These are phyloP conservation scores for Chaetomium tenue DNA, from an alignment of 495 filamentous ascomycete species.

Conservation along the genomic window DNA sequence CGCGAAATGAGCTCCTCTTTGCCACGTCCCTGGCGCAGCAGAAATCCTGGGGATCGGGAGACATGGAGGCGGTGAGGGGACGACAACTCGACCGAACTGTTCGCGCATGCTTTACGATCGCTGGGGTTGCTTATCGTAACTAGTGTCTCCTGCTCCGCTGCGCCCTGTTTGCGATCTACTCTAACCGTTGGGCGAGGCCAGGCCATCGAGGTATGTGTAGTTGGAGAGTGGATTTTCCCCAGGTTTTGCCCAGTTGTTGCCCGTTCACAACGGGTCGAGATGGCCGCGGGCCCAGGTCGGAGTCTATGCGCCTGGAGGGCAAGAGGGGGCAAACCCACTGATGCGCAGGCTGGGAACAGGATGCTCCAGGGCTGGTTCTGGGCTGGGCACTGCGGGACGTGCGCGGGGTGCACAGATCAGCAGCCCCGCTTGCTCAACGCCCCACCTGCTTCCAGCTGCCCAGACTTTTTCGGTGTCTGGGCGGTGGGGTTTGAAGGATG, in stretches of 20 bases:
- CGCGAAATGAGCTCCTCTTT: neutral
- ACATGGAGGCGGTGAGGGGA: conserved; percentile 8
- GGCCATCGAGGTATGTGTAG: neutral
- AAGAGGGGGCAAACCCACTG: neutral
- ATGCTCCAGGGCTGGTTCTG: neutral
- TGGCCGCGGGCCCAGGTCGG: neutral
- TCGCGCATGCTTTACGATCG: neutral
- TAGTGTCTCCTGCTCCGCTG: neutral
- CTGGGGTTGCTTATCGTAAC: neutral
- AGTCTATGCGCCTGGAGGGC: neutral
- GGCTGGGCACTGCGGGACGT: too few relatives aligned
- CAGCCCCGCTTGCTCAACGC: neutral
- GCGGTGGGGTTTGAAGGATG: neutral
- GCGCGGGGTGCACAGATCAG: neutral
- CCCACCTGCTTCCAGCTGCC: neutral
- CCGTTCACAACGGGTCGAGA: neutral
- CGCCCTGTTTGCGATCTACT: neutral
- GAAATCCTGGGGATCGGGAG: neutral
- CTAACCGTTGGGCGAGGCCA: neutral
- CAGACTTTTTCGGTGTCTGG: neutral
- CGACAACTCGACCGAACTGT: conserved; percentile 3
- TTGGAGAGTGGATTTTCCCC: neutral
- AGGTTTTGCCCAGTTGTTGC: neutral
- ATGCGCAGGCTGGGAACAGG: neutral
- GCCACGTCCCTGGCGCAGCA: conserved; percentile 4